Evolutionary conservation across 805 yeast species (phyloP).

Genomic region (Schizosaccharomyces lindneri): DNA sequence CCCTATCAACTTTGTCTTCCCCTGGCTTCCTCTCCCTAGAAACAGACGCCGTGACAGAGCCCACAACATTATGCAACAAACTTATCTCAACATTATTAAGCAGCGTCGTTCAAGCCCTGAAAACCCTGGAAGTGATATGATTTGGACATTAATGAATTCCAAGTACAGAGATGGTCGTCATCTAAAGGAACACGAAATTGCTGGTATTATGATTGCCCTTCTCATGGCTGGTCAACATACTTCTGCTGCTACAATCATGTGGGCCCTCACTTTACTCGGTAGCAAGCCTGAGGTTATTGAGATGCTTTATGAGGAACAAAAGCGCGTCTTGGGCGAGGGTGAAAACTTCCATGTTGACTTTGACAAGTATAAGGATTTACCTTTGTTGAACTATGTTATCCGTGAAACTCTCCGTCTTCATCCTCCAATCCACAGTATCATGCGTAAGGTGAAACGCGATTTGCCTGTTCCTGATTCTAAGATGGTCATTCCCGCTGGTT

Average conservation of each 20-base stretch:
- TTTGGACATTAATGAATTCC: slow-evolving; percentile 62
- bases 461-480: slow-evolving; percentile 56
- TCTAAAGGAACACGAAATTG: slow-evolving; percentile 89
- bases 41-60: slow-evolving; percentile 73
- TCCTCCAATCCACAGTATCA: slow-evolving; percentile 85
- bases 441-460: slow-evolving; percentile 66
- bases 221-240: slow-evolving; percentile 99
- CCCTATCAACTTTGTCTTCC: slow-evolving; percentile 87
- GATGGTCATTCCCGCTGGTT: slow-evolving; percentile 69
- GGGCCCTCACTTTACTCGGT: slow-evolving; percentile 80
- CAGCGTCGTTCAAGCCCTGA: slow-evolving; percentile 40
- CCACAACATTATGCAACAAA: slow-evolving; percentile 50
- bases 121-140: slow-evolving; percentile 53
- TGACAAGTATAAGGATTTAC: slow-evolving; percentile 62
- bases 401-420: slow-evolving; percentile 90
- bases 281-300: slow-evolving; percentile 70
- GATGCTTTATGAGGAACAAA: slow-evolving; percentile 51
- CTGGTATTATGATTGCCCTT: slow-evolving; percentile 79
- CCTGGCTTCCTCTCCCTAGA: slow-evolving; percentile 69
- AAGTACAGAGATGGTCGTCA: slow-evolving; percentile 79
- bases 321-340: slow-evolving; percentile 25
- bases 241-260: slow-evolving; percentile 82
- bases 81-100: slow-evolving; percentile 57
- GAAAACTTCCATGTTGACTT: slow-evolving; percentile 33
- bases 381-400: slow-evolving; percentile 56